Conservation (phyloP, 2,329 filamentous ascomycete genomes). For the Fusarium sp. region DNA sequence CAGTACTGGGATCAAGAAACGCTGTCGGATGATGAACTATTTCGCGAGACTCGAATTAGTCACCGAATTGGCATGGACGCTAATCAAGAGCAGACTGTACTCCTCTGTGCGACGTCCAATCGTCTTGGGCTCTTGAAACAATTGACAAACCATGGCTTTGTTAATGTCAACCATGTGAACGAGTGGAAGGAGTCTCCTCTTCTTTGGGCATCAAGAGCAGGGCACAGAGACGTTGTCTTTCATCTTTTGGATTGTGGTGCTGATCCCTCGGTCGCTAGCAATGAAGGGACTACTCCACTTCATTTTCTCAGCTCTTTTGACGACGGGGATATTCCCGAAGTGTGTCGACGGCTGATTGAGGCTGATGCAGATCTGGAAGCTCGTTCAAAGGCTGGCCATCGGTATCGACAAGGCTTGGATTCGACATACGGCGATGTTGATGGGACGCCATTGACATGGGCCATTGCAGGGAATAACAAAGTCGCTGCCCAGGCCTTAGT, state of each 20-base stretch:
- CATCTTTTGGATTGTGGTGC: not conserved
- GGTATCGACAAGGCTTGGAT: not conserved
- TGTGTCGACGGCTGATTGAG: not conserved
- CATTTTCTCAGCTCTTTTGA: not conserved
- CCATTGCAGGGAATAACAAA: fast-evolving
- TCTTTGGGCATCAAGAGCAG: not conserved
- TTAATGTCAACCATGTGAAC: not conserved
- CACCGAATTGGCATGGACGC: not conserved
- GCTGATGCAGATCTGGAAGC: not conserved
- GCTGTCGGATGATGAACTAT: not conserved
- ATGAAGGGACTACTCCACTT: not conserved
- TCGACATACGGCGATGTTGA: not conserved
- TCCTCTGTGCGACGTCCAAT: not conserved
- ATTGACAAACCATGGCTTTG: fast-evolving
- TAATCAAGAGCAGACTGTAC: not conserved
- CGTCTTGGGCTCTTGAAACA: not conserved
- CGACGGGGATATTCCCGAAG: fast-evolving
- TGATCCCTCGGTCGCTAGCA: not conserved
- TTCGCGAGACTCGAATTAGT: not conserved
- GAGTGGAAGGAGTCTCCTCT: not conserved
- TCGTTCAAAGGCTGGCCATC: not conserved
- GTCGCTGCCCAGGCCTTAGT: fast-evolving
- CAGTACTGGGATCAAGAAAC: not conserved
- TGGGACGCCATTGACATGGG: not conserved
- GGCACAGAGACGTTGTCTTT: not conserved